These are phyloP conservation scores for Aureobasidium sp. DNA, from an alignment of 2,329 filamentous ascomycete genomes.

Conservation along the genomic window DNA sequence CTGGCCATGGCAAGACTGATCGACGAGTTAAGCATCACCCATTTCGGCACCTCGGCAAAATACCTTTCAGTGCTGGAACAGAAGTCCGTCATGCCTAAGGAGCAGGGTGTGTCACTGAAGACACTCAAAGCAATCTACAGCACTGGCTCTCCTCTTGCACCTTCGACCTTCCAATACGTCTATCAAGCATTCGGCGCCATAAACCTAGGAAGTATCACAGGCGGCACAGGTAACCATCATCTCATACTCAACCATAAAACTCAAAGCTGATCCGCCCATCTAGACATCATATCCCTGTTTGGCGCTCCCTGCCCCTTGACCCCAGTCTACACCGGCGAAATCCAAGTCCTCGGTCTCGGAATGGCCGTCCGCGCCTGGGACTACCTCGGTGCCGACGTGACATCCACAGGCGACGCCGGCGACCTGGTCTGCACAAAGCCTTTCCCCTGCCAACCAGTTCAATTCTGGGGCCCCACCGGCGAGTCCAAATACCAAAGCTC, in stretches of 20 bases:
- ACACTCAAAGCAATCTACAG: slow-evolving; percentile 81
- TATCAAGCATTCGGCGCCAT: slow-evolving; percentile 75
- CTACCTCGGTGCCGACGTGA: slow-evolving; percentile 49
- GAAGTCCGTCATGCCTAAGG: slow-evolving; percentile 52
- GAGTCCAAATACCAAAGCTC: slow-evolving; percentile 69
- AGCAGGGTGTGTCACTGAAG: slow-evolving; percentile 46
- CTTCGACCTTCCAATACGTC: slow-evolving; percentile 85
- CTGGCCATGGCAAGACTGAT: slow-evolving; percentile 77
- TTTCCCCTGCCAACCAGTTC: slow-evolving; percentile 85
- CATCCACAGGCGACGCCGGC: slow-evolving; percentile 59
- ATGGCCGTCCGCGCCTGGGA: slow-evolving; percentile 44
- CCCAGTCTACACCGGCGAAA: slow-evolving; percentile 43
- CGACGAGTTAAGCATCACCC: slow-evolving; percentile 71
- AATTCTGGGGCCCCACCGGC: slow-evolving; percentile 71
- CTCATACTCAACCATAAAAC: neutral
- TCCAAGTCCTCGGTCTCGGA: slow-evolving; percentile 41
- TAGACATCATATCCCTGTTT: slow-evolving; percentile 93
- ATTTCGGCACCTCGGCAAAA: slow-evolving; percentile 91
- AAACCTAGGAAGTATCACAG: slow-evolving; percentile 88
- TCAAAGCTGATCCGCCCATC: slow-evolving; percentile 28
- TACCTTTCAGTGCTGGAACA: slow-evolving; percentile 89
- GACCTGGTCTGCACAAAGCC: slow-evolving; percentile 80
- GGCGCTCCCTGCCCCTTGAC: slow-evolving; percentile 62
- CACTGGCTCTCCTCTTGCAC: slow-evolving; percentile 83
- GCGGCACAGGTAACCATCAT: slow-evolving; percentile 52